phyloP scores from a whole-genome alignment of 1,284 basidiomycete genomes.

The Leccinum subrobustum region DNA sequence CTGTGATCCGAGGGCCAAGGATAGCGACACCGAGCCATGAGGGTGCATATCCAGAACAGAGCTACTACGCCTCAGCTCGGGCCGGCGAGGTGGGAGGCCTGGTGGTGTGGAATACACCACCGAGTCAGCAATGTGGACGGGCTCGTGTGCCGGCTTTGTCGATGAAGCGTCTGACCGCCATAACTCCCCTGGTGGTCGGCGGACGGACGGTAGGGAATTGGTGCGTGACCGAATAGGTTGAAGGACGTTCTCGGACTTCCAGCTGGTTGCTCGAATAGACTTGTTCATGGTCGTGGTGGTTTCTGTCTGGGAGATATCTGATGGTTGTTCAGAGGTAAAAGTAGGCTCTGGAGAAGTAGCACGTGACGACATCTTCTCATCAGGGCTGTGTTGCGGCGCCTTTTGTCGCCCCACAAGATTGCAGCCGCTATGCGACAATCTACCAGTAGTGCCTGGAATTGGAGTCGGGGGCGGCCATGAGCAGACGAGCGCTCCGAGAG shows the following conservation, averaged over 20 bases:
- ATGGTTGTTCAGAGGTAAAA: conserved; percentile 10
- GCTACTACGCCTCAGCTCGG: conserved; percentile 6
- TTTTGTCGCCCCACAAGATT: conserved; percentile 4
- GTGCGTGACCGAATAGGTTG: conserved; percentile 21
- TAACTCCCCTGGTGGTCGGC: conserved; percentile 18
- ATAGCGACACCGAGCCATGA: conserved; percentile 21
- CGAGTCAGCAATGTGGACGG: not conserved
- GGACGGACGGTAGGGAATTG: conserved; percentile 14
- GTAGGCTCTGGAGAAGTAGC: conserved; percentile 2
- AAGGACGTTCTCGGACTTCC: conserved; percentile 21
- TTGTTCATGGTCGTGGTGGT: conserved; percentile 8
- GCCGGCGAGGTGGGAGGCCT: conserved; percentile 18
- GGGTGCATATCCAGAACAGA: conserved; percentile 5
- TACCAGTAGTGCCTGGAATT: not conserved
- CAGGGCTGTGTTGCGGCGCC: conserved; percentile 10
- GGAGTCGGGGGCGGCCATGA: conserved; percentile 29
- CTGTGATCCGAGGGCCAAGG: conserved; percentile 29
- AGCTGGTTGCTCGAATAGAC: conserved; percentile 2
- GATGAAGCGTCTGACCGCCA: conserved; percentile 20
- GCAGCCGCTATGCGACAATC: conserved; percentile 2
- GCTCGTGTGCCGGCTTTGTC: conserved; percentile 1
- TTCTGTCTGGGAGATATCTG: conserved; percentile 1
- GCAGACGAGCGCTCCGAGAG: conserved; percentile 11
- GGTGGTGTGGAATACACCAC: conserved; percentile 14
- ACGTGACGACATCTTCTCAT: conserved; percentile 10